Conservation (phyloP, 2,329 filamentous ascomycete genomes). For the Aureobasidium sp. region DNA sequence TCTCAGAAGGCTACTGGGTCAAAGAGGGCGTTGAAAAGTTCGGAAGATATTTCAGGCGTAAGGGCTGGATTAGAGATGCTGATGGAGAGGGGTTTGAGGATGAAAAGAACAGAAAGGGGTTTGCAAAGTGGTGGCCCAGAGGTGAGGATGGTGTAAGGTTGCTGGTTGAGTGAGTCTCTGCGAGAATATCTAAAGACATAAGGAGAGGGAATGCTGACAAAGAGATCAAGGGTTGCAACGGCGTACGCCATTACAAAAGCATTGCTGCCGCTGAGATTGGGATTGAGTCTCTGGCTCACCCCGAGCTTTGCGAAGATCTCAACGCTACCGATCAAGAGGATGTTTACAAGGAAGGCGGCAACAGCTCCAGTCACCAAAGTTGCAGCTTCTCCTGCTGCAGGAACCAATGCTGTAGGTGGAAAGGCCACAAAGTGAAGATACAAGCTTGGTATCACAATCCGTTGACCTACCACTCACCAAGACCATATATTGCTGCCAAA, state of each 20-base stretch:
- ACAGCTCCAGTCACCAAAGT: not conserved
- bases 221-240: constrained; percentile 55
- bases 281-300: constrained; percentile 76
- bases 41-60: constrained; percentile 67
- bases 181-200: not conserved
- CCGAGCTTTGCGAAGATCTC: constrained; percentile 62
- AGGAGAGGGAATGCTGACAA: not conserved
- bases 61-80: constrained; percentile 66
- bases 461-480: not conserved
- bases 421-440: constrained; percentile 3
- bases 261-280: constrained; percentile 68
- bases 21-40: constrained; percentile 64
- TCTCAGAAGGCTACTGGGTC: constrained; percentile 46
- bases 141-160: constrained; percentile 41
- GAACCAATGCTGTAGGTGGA: not conserved
- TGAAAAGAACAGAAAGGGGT: not conserved
- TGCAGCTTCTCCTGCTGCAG: not conserved
- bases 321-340: constrained; percentile 12
- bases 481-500: not conserved
- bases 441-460: not conserved
- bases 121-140: constrained; percentile 11
- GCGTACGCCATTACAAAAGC: constrained; percentile 89
- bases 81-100: constrained; percentile 19
- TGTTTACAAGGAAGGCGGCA: not conserved
- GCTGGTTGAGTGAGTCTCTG: constrained; percentile 43